phyloP scores from a whole-genome alignment of 179 eudicot genomes.

The Amaranthus tricolor region DNA sequence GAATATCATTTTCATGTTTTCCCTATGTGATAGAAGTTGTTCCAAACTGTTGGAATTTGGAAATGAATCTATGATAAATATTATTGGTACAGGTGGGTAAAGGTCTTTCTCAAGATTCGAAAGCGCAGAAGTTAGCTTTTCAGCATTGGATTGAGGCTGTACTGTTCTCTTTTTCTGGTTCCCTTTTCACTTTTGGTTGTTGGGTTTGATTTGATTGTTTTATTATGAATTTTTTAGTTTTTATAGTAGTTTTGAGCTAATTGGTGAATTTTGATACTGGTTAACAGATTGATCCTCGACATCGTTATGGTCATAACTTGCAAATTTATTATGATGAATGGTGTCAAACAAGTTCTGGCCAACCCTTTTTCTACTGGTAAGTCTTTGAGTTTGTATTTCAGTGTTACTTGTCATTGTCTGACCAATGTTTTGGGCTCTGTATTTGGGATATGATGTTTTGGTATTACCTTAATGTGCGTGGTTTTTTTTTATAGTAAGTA shows the following conservation, averaged over 20 bases:
- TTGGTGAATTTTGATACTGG: neutral
- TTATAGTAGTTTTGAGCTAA: neutral
- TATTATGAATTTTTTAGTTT: neutral
- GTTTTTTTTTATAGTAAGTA: too few relatives aligned
- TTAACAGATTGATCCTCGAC: constrained; percentile 81
- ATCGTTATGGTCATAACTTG: constrained; percentile 92
- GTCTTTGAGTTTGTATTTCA: constrained; percentile 11
- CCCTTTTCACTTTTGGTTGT: neutral
- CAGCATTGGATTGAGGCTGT: constrained; percentile 99
- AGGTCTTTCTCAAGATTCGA: constrained; percentile 68
- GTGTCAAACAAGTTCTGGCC: constrained; percentile 66
- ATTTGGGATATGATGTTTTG: too few relatives aligned
- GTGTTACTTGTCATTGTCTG: neutral
- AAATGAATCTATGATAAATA: neutral
- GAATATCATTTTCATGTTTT: neutral
- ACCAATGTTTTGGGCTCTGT: too few relatives aligned
- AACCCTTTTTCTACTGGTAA: constrained; percentile 95
- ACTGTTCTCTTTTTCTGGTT: constrained; percentile 21
- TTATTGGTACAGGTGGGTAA: constrained; percentile 66
- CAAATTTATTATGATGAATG: constrained; percentile 76
- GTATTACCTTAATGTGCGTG: too few relatives aligned
- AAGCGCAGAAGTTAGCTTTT: constrained; percentile 89
- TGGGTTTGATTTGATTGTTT: neutral
- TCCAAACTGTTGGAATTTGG: too few relatives aligned
- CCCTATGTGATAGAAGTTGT: neutral